Percentiles rank a stretch among this genome's conserved stretches.
Evolutionary conservation across 1,284 basidiomycete genomes (phyloP).

Genomic region (Marasmius oreades): DNA sequence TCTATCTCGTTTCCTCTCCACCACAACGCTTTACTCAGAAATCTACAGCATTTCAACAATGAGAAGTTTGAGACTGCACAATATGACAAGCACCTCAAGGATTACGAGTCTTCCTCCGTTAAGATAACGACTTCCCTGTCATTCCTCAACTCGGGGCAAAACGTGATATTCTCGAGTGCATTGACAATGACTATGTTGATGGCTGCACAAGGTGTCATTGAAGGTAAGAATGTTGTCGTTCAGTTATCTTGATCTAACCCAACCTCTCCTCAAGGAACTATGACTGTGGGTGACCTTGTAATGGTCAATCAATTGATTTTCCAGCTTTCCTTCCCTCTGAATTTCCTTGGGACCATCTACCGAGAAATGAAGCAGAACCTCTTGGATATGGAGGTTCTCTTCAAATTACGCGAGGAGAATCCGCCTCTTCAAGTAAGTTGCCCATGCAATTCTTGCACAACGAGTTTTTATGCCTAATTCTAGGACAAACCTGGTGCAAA

Average conservation of each 20-base stretch:
- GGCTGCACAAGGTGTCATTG: constrained; percentile 90
- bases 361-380: constrained; percentile 94
- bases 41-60: constrained; percentile 89
- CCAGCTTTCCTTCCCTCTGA: constrained; percentile 92
- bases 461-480: background rate
- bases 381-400: constrained; percentile 95
- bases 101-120: constrained; percentile 89
- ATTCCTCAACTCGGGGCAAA: constrained; percentile 94
- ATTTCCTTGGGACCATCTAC: constrained; percentile 96
- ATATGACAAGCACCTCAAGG: constrained; percentile 86
- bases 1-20: constrained; percentile 24
- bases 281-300: constrained; percentile 97
- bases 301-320: constrained; percentile 99
- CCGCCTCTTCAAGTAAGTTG: constrained; percentile 60
- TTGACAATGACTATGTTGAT: constrained; percentile 96
- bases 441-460: background rate
- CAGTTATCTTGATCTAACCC: background rate
- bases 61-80: constrained; percentile 88
- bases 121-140: constrained; percentile 96
- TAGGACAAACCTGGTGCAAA: constrained; percentile 70
- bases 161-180: constrained; percentile 91
- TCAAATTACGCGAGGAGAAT: constrained; percentile 87
- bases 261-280: constrained; percentile 61
- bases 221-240: constrained; percentile 50
- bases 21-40: constrained; percentile 7